Base-by-base conservation (phyloP, 192 early-diverging fungal genomes). In the Linnemannia zychae region DNA sequence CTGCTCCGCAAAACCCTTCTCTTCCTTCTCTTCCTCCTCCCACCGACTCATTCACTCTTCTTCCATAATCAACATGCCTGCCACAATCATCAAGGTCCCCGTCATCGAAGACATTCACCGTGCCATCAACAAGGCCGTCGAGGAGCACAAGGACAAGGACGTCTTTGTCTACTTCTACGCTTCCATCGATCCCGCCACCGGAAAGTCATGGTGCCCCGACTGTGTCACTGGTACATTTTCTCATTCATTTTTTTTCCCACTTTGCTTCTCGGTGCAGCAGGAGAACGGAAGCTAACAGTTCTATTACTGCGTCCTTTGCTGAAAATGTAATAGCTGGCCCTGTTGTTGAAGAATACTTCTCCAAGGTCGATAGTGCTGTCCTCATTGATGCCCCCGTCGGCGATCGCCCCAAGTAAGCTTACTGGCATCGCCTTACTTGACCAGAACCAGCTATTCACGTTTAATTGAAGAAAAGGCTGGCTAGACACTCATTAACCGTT, bases 201-300 rank as follows among this genome's bases (percentile, higher is more conserved):
- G 88, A 82, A 82, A 88, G 78, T 88, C 88, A 20, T 88, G 88
- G 88, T 88, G 88, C 72, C 88, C 88, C 46, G 88, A 88, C 77
- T 88, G 84, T 63, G 77, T 86, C 48, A 49, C 34, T 0, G 76
- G 88, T 86, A 83, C 50, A 33, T 15, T 69, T 11, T 24, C 60
- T 52, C 40, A 40, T 53, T 71, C 66, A 16, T 4, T 53, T 53
- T 20, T 40, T 53, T 7, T 57, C 11, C 31, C 63, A 46, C 28
- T 38, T 75, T 46, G 0, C 22, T 57, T 47, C 15, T 37, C 37
- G 12, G 13, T 3, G 4, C 4, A 9, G 4, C 57, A 15, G 28
- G 28, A 63, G 3, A 3, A 63, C 15, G 57, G 31, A 31, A 7
- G 31, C 28, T 63, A 31, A 63, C 57, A 28, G 22, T 53, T 22